Evolutionary conservation across 306 rosid genomes (phyloP), one percentile per base, ranked within the genome.

Genomic region (Vigna reflexopilosa): DNA sequence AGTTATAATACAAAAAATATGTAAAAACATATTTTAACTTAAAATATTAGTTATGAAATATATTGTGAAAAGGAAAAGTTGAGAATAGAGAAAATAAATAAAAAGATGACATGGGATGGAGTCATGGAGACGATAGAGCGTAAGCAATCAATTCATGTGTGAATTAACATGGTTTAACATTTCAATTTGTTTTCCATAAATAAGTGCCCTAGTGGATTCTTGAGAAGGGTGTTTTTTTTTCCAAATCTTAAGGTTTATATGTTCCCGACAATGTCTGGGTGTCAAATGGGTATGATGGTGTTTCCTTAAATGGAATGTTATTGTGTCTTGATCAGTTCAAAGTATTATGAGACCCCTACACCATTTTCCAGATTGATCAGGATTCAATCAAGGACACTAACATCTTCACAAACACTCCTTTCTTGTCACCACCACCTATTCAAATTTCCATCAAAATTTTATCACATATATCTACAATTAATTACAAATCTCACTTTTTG

Each of bases 211-310:
- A 58, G 86, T 51, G 82, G 74, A 82, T 81, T 75, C 59, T 70
- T 70, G 56, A 77, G 82, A 62, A 54, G 20, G 87, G 52, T 82
- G 83, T 75, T 69, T 77, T 72, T 72, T 58, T 85, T 81, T 85
- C 86, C 52, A 83, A 86, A 85, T 50, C 63, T 85, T 86, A 83
- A 68, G 72, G 87, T 66, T 89, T 89, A 96, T 89, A 91, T 91
- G 97, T 93, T 93, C 97, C 97, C 91, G 93, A 91, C 93, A 93
- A 47, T 71, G 89, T 86, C 83, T 82, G 88, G 86, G 86, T 72
- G 85, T 80, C 86, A 87, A 91, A 87, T 83, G 77, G 84, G 67
- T 68, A 91, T 93, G 89, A 91, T 93, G 93, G 85, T 73, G 8
- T 85, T 88, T 87, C 95, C 88, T 75, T 82, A 82, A 81, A 74